phyloP scores from a whole-genome alignment of 2,329 filamentous ascomycete species.

The Myriosclerotinia scirpicola region DNA sequence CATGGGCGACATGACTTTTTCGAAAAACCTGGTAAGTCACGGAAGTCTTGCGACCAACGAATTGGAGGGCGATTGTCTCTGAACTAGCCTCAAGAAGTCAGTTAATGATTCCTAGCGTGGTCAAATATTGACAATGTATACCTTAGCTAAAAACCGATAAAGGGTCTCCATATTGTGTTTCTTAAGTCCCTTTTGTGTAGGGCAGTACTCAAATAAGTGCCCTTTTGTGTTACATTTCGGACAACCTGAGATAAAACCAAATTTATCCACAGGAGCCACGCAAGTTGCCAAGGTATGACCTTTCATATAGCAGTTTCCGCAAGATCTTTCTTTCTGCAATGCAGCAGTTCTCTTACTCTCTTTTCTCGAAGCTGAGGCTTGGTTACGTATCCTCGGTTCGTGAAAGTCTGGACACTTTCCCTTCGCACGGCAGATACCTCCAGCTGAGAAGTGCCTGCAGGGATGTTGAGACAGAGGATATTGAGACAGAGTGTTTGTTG shows the following conservation, averaged over 20 bases:
- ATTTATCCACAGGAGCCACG: constrained; percentile 7
- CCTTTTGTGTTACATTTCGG: background rate
- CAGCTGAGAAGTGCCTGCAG: too few relatives aligned
- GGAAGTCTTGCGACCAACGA: background rate
- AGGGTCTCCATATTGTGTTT: fast-evolving
- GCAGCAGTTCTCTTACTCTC: too few relatives aligned
- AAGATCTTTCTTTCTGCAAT: background rate
- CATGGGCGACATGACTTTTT: background rate
- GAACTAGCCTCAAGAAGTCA: background rate
- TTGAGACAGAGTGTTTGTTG: too few relatives aligned
- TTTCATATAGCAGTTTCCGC: background rate
- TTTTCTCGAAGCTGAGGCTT: too few relatives aligned
- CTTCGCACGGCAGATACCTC: too few relatives aligned
- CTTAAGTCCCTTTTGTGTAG: too few relatives aligned
- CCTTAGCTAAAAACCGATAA: background rate
- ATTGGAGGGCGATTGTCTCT: constrained; percentile 1
- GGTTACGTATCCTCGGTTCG: too few relatives aligned
- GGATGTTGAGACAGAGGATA: too few relatives aligned
- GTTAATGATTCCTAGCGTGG: background rate
- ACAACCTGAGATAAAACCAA: constrained; percentile 11
- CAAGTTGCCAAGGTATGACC: background rate
- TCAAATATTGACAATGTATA: background rate
- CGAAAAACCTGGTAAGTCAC: background rate
- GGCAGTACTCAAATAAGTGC: background rate
- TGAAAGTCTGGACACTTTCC: too few relatives aligned